These are phyloP conservation scores for Populus hybrid DNA, from an alignment of 441 rosid species.

Conservation along the genomic window DNA sequence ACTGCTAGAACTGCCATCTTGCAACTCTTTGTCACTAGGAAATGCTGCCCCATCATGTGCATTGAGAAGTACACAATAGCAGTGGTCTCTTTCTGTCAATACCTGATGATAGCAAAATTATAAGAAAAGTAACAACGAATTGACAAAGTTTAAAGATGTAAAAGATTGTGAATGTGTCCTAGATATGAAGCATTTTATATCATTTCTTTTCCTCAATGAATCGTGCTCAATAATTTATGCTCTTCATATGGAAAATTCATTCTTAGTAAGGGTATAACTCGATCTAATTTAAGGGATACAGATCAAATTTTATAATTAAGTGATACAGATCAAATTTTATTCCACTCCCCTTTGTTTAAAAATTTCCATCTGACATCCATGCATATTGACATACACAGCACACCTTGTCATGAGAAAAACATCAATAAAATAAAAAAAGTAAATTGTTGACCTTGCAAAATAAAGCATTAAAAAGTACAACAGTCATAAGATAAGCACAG, in stretches of 20 bases:
- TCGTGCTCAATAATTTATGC: not conserved
- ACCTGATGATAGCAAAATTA: constrained; percentile 42
- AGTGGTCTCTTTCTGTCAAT: constrained; percentile 77
- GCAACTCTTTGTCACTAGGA: constrained; percentile 48
- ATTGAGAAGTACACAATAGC: constrained; percentile 93
- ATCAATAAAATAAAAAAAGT: not conserved
- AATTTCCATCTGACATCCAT: not conserved
- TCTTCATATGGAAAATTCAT: not conserved
- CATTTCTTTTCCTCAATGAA: not conserved
- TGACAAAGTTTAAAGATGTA: not conserved
- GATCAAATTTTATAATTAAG: not conserved
- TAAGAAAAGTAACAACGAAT: not conserved
- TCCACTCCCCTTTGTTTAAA: not conserved
- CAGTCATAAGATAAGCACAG: constrained; percentile 13
- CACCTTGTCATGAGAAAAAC: not conserved
- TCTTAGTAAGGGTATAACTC: not conserved
- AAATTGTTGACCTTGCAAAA: constrained; percentile 4
- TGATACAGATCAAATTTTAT: not conserved
- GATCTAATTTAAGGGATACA: not conserved
- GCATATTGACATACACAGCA: not conserved
- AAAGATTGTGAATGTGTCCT: not conserved
- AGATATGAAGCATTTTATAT: not conserved
- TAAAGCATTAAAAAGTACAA: constrained; percentile 5
- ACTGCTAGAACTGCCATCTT: constrained; percentile 44
- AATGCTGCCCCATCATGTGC: constrained; percentile 94